Base-by-base conservation (phyloP, 768 basidiomycete species). In the Macrolepiota dolichaula region DNA sequence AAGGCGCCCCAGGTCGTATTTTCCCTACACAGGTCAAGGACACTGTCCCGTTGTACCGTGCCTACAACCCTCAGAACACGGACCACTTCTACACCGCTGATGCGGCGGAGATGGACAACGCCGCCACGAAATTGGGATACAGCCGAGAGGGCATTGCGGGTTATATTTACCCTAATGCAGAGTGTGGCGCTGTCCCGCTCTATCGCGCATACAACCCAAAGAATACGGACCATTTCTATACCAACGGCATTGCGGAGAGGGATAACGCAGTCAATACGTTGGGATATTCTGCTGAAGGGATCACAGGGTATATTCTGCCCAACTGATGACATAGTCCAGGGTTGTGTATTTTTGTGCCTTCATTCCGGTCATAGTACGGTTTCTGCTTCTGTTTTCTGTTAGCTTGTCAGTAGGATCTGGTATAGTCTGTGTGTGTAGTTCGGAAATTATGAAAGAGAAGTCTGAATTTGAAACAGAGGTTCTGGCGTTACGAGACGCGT, bases 21-120 rank as follows among this genome's bases (percentile, higher is more conserved):
- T 60, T 59, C 54, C 44, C 58, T 15, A 50, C 51, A 7, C 29
- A 59, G 17, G 63, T 46, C 24, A 24, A 32, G 5, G 19, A 42
- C 15, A 55, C 59, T 27, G 52, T 60, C 25, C 64, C 64, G 10
- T 55, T 65, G 15, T 62, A 55, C 50, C 56, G 64, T 22, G 27
- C 50, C 6, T 65, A 55, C 38, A 29, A 53, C 27, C 29, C 15
- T 10, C 19, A 15, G 3, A 42, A n/a, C 11, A 9, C 9, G 3
- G 58, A 62, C 49, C 64, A 65, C 37, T 60, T 63, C 42, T 65
- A 65, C 52, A 65, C 64, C 13, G 58, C 61, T 19, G 3, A 35
- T 38, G 44, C n/a, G n/a, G 32, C 53, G n/a, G 62, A 63, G 46
- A 46, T 57, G 51, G 57, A 58, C 27, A 53, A 55, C 19, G 62